These are phyloP conservation scores for Craterostigma plantagineum DNA, from an alignment of 257 asterid species.

Conservation along the genomic window DNA sequence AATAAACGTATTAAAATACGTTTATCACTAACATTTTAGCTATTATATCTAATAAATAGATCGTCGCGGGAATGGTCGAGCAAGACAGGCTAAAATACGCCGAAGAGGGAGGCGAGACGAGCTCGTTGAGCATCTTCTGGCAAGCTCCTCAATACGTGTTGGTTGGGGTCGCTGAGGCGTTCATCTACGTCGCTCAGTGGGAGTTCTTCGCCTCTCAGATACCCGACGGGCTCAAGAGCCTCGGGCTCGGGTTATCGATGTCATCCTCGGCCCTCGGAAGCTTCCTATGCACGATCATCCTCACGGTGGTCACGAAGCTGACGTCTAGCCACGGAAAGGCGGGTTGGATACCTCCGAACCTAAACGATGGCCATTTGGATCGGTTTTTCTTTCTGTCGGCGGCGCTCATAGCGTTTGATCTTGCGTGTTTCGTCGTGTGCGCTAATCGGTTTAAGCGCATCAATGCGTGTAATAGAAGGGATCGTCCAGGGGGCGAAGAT, in stretches of 20 bases:
- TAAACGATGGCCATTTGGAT: slow-evolving; percentile 71
- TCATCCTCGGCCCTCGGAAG: slow-evolving; percentile 83
- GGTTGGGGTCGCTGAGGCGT: slow-evolving; percentile 80
- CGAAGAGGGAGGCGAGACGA: slow-evolving; percentile 35
- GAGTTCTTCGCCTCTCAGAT: slow-evolving; percentile 19
- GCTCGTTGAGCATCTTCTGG: slow-evolving; percentile 85
- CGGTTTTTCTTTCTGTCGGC: slow-evolving; percentile 70
- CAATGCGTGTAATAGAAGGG: slow-evolving; percentile 9
- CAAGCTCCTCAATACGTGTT: slow-evolving; percentile 83
- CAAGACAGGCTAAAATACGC: slow-evolving; percentile 55
- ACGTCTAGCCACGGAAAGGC: slow-evolving; percentile 50
- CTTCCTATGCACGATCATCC: slow-evolving; percentile 64
- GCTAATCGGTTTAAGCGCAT: slow-evolving; percentile 58
- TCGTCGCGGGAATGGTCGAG: slow-evolving; percentile 64
- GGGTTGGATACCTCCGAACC: slow-evolving; percentile 89
- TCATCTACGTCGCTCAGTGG: slow-evolving; percentile 74
- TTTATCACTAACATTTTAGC: too few relatives aligned
- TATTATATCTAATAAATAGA: too few relatives aligned
- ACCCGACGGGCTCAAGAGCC: slow-evolving; percentile 85
- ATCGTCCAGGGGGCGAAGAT: too few relatives aligned
- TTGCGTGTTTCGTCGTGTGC: slow-evolving; percentile 34
- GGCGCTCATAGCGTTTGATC: slow-evolving; percentile 46
- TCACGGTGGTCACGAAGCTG: slow-evolving; percentile 66
- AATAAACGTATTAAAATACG: too few relatives aligned
- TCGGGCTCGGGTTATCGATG: slow-evolving; percentile 89